phyloP scores from a whole-genome alignment of 805 yeast species.

The Metschnikowia shivogae region DNA sequence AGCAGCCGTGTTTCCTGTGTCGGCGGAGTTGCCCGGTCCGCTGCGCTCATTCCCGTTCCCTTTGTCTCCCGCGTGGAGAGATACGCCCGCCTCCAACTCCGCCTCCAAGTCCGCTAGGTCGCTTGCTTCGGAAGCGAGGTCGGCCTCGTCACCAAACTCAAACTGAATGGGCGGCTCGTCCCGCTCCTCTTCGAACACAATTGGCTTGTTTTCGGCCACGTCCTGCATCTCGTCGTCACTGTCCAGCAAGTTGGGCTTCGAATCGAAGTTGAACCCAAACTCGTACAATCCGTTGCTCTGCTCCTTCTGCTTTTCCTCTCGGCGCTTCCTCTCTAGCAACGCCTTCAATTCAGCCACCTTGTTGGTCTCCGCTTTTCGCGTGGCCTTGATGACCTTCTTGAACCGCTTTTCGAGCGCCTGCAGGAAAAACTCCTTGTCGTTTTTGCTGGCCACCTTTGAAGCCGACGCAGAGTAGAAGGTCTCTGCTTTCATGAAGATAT shows the following conservation, averaged over 20 bases:
- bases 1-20: no score
- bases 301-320: constrained; percentile 28
- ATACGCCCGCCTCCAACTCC: constrained; percentile 1
- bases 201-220: not conserved
- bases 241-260: constrained; percentile 16
- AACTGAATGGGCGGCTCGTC: constrained; percentile 5
- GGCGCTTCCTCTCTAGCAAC: constrained; percentile 17
- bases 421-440: constrained; percentile 22
- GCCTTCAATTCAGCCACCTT: constrained; percentile 15
- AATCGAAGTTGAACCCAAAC: constrained; percentile 33
- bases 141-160: constrained; percentile 9
- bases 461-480: constrained; percentile 37
- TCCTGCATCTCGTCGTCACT: constrained; percentile 14
- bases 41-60: no score
- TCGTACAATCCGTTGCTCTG: constrained; percentile 26
- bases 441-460: constrained; percentile 17
- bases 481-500: constrained; percentile 38
- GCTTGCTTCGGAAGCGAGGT: not conserved
- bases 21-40: no score
- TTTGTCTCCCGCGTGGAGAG: no score
- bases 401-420: constrained; percentile 25
- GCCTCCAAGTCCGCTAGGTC: constrained; percentile 5
- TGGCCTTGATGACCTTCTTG: constrained; percentile 28
- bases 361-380: constrained; percentile 23
- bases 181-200: constrained; percentile 7